Evolutionary conservation across 2,329 filamentous ascomycete genomes (phyloP), one percentile per base, ranked within the genome.

Genomic region (Endothia cerciana): DNA sequence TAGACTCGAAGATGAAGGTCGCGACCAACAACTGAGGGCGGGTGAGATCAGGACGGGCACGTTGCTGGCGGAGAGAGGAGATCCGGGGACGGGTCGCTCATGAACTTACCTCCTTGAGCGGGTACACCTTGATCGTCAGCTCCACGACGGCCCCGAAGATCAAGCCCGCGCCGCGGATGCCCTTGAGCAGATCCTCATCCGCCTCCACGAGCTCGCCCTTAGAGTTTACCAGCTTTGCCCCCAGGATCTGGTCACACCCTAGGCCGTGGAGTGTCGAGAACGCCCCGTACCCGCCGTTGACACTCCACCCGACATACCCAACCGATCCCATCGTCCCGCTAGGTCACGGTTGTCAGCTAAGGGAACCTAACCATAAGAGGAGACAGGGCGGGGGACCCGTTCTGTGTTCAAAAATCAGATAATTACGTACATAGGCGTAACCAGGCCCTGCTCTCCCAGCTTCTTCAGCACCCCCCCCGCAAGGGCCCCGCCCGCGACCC

Each of bases 131-230:
- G 65, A 81, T 73, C 2, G 73, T 76, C 7, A 81, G 45, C 65
- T 81, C 77, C 8, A 78, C 74, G 51, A 82, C 77, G 13, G 79
- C 71, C 3, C 78, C 79, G 30, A 81, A 75, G 13, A 72, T 72
- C 4, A 78, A 76, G 33, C 79, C 79, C 4, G 73, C 79, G 2
- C 80, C 80, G 1, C 79, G 72, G 22, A 81, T 76, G 0, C 74
- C 78, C 51, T 73, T 74, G 22, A 81, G 67, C 41, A 81, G 64
- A 11, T 72, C 71, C 17, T 76, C 74, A 49, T 77, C 74, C 1
- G 79, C 79, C 6, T 77, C 74, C 7, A 78, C 69, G 1, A 80
- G 68, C 8, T 74, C 65, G 4, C 79, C 80, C 5, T 74, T 62
- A 1, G 73, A 72, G 61, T 80, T 73, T 2, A 82, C 75, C 2